Percentiles rank a stretch among this genome's conserved stretches.
Conservation (phyloP, 352 stramenopile species). For the Phytophthora sojae region DNA sequence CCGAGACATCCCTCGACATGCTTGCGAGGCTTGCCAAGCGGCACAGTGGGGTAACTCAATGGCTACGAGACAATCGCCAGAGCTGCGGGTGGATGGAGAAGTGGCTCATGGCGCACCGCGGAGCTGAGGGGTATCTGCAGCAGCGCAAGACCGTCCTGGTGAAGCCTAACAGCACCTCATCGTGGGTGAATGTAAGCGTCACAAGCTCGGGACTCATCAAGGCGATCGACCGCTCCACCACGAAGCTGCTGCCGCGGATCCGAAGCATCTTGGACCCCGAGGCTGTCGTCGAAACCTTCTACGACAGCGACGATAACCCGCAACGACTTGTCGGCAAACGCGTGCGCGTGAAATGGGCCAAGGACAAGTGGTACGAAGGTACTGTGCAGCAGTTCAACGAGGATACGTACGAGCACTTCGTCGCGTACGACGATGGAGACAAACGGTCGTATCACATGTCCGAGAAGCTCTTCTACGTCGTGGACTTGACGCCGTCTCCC, state of each 20-base stretch:
- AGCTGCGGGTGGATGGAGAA: constrained; percentile 88
- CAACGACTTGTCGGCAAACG: constrained; percentile 82
- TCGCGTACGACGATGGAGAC: constrained; percentile 89
- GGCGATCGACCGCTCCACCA: constrained; percentile 65
- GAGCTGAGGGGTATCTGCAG: constrained; percentile 71
- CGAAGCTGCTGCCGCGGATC: constrained; percentile 67
- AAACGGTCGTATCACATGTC: constrained; percentile 90
- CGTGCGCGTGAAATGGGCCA: constrained; percentile 89
- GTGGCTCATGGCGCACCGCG: constrained; percentile 77
- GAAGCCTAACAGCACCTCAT: constrained; percentile 87
- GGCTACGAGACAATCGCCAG: constrained; percentile 70
- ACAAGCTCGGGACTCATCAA: constrained; percentile 65
- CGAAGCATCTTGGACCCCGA: constrained; percentile 56
- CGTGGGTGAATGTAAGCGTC: constrained; percentile 76
- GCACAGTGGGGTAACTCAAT: constrained; percentile 63
- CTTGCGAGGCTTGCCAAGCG: constrained; percentile 83
- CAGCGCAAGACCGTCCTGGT: constrained; percentile 81
- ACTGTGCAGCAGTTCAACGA: constrained; percentile 82
- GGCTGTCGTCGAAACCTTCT: constrained; percentile 72
- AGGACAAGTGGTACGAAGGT: constrained; percentile 91
- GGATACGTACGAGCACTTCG: constrained; percentile 81
- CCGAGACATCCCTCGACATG: constrained; percentile 89
- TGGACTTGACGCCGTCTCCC: constrained; percentile 46
- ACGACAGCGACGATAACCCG: constrained; percentile 91
- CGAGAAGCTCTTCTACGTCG: constrained; percentile 89